Evolutionary conservation across 2,329 filamentous ascomycete species (phyloP).

Genomic region (Diplocarpon rosae): DNA sequence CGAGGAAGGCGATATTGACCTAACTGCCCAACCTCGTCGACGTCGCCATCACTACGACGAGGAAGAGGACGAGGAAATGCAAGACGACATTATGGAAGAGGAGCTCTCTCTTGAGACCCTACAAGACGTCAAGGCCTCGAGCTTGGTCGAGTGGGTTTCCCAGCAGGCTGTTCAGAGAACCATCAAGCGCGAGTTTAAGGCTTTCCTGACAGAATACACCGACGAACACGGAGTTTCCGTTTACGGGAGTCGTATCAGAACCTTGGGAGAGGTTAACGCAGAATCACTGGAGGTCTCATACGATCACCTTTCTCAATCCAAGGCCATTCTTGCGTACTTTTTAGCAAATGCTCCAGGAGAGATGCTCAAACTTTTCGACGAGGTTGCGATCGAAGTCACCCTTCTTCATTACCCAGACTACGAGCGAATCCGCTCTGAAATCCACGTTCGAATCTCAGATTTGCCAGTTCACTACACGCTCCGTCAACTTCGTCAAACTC

Average conservation of each 20-base stretch:
- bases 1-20: constrained; percentile 72
- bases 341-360: constrained; percentile 92
- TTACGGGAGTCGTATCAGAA: constrained; percentile 88
- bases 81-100: constrained; percentile 88
- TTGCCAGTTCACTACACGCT: constrained; percentile 91
- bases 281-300: constrained; percentile 96
- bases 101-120: constrained; percentile 87
- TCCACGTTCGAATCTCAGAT: constrained; percentile 93
- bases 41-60: constrained; percentile 89
- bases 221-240: constrained; percentile 84
- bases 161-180: constrained; percentile 83
- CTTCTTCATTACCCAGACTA: constrained; percentile 96
- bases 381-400: constrained; percentile 93
- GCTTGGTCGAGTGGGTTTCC: constrained; percentile 89
- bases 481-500: constrained; percentile 85
- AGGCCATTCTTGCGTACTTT: constrained; percentile 92
- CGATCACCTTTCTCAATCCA: constrained; percentile 78
- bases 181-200: constrained; percentile 93
- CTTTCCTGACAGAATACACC: constrained; percentile 91
- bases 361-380: constrained; percentile 90
- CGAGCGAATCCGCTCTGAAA: constrained; percentile 92
- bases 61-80: constrained; percentile 84
- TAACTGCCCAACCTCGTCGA: constrained; percentile 75
- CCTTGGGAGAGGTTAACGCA: constrained; percentile 92
- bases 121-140: constrained; percentile 85